A percentile compares a stretch with the other conserved stretches of the same genome.
Conservation (phyloP, 2,329 filamentous ascomycete genomes). For the Hypoxylon sp. region DNA sequence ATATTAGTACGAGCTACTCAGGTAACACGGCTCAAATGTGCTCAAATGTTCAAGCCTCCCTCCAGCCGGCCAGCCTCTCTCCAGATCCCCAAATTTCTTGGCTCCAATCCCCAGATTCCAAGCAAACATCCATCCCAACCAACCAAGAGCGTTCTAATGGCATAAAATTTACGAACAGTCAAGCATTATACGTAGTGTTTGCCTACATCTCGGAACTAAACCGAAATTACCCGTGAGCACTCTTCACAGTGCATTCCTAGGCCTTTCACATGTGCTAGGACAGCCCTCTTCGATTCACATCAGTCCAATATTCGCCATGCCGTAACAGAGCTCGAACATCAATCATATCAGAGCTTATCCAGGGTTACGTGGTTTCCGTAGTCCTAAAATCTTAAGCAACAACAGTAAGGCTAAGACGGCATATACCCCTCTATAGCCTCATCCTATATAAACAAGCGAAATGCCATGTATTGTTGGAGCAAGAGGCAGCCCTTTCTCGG, state of each 20-base stretch:
- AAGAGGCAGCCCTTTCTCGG: neutral
- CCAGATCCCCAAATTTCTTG: conserved; percentile 9
- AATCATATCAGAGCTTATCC: neutral
- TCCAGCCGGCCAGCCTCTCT: neutral
- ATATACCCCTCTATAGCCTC: neutral
- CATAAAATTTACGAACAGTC: neutral
- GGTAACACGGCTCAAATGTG: neutral
- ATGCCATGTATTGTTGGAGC: neutral
- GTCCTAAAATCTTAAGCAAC: neutral
- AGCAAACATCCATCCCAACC: neutral
- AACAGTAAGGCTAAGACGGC: neutral
- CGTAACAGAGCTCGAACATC: neutral
- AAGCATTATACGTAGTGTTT: neutral
- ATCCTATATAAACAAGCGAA: no score
- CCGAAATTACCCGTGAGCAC: neutral
- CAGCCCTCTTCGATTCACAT: neutral
- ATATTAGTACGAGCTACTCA: neutral
- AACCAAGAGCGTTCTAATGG: neutral
- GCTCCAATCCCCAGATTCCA: neutral
- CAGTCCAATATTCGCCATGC: neutral
- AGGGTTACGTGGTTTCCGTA: neutral
- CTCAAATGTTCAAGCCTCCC: neutral
- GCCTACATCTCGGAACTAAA: neutral
- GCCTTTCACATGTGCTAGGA: neutral
- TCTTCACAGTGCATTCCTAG: no score